Conservation (phyloP, 1,139 yeast genomes). For the Diutina neorugosa region DNA sequence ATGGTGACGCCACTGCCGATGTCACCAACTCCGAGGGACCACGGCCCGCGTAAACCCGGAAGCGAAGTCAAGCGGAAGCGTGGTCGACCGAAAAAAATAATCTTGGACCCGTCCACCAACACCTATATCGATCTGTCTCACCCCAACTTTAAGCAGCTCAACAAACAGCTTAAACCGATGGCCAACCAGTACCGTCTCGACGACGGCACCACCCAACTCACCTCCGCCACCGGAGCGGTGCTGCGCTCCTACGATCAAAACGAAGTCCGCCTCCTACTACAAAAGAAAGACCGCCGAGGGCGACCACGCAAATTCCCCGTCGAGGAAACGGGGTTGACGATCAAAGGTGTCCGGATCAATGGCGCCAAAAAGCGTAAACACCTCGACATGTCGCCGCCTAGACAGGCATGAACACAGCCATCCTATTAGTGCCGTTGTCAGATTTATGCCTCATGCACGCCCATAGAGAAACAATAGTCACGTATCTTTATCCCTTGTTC, state of each 20-base stretch:
- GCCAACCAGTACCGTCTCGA: slow-evolving; percentile 1
- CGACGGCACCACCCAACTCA: slow-evolving; percentile 1
- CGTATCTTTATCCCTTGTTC: background rate
- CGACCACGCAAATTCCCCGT: slow-evolving; percentile 41
- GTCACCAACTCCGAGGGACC: background rate
- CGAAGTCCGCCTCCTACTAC: slow-evolving; percentile 26
- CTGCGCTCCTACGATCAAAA: slow-evolving; percentile 13
- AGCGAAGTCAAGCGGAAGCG: slow-evolving; percentile 23
- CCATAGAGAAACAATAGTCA: background rate
- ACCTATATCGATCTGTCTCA: slow-evolving; percentile 32
- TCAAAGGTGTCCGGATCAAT: slow-evolving; percentile 32
- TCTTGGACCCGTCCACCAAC: slow-evolving; percentile 30
- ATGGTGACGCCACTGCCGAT: background rate
- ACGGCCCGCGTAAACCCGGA: slow-evolving; percentile 5
- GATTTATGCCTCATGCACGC: background rate
- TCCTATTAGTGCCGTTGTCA: background rate
- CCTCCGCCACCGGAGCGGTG: background rate
- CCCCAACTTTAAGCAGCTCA: slow-evolving; percentile 30
- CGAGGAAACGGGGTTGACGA: slow-evolving; percentile 37
- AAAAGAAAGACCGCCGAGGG: slow-evolving; percentile 34
- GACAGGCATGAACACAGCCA: background rate
- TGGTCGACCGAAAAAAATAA: slow-evolving; percentile 34
- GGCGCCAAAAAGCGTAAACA: slow-evolving; percentile 20
- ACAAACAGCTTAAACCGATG: slow-evolving; percentile 18
- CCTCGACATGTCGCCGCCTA: background rate